Conservation (phyloP, 805 yeast genomes). For the Danielozyma ontarioensis region DNA sequence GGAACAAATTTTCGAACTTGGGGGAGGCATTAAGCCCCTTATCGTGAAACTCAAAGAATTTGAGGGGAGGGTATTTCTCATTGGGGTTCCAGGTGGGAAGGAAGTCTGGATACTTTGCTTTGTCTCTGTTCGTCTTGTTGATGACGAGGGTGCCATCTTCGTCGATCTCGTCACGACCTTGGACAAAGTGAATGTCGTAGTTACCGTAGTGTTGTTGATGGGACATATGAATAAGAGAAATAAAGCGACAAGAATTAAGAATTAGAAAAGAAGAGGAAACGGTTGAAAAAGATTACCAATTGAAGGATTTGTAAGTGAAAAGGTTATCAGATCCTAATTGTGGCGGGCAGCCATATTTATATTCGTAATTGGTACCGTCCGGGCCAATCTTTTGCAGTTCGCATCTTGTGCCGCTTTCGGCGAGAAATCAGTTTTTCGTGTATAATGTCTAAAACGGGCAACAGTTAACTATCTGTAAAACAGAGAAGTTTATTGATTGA, state of each 20-base stretch:
- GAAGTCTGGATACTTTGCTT: conserved; percentile 46
- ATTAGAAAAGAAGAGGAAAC: no score
- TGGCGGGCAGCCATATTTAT: no score
- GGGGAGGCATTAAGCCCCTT: conserved; percentile 68
- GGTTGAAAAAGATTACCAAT: no score
- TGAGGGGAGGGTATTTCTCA: conserved; percentile 46
- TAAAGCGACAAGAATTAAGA: no score
- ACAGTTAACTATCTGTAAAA: no score
- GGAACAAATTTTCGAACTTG: conserved; percentile 46
- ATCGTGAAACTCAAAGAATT: conserved; percentile 53
- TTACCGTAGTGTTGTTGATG: conserved; percentile 18
- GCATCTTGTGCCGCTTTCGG: no score
- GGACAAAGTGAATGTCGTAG: conserved; percentile 45
- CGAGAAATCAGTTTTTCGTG: no score
- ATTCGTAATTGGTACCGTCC: no score
- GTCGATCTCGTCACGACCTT: conserved; percentile 46
- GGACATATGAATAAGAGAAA: neutral
- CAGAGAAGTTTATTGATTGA: no score
- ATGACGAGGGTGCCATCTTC: conserved; percentile 46
- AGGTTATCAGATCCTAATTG: no score
- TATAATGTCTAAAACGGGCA: no score
- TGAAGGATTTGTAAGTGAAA: neutral
- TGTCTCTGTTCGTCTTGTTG: conserved; percentile 31
- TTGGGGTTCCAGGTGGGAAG: conserved; percentile 67
- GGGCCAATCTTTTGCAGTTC: no score